A percentile compares a stretch with the other conserved stretches of the same genome.
Evolutionary conservation across 2,329 filamentous ascomycete genomes (phyloP).

Genomic region (Dactylella cylindrospora): DNA sequence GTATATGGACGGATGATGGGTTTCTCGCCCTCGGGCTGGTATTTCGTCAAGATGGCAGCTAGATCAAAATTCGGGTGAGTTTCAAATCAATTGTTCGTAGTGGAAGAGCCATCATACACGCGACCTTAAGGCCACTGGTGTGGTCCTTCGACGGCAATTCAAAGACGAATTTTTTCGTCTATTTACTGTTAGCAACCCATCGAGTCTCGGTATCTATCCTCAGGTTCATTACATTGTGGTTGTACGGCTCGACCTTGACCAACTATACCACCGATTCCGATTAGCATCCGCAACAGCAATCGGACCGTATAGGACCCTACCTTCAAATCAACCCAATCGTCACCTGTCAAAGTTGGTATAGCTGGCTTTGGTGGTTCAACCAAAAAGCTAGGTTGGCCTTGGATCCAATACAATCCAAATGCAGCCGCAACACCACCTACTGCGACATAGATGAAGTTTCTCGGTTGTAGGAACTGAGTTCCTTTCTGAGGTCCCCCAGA

Average conservation of each 20-base stretch:
- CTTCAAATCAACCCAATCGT: constrained; percentile 54
- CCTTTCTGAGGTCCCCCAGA: constrained; percentile 27
- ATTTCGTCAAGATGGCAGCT: constrained; percentile 85
- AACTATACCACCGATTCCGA: constrained; percentile 4
- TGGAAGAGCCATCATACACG: constrained; percentile 60
- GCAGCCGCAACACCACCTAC: constrained; percentile 63
- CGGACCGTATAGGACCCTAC: background rate
- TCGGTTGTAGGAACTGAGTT: constrained; percentile 30
- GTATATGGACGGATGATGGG: constrained; percentile 89
- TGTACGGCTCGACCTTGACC: constrained; percentile 37
- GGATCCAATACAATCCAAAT: constrained; percentile 60
- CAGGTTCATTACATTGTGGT: constrained; percentile 41
- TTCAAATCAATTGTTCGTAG: background rate
- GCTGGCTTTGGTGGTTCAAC: constrained; percentile 46
- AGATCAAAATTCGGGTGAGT: constrained; percentile 2
- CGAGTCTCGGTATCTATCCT: background rate
- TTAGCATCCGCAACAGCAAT: background rate
- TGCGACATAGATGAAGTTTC: constrained; percentile 61
- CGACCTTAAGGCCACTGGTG: constrained; percentile 77
- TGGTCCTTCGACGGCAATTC: constrained; percentile 79
- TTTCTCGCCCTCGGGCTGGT: constrained; percentile 82
- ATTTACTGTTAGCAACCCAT: constrained; percentile 10
- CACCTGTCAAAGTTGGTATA: constrained; percentile 45
- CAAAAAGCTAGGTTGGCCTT: constrained; percentile 29
- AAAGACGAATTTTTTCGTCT: constrained; percentile 77